phyloP scores from a whole-genome alignment of 139 green algal genomes.

The Mesotaenium endlicherianum region DNA sequence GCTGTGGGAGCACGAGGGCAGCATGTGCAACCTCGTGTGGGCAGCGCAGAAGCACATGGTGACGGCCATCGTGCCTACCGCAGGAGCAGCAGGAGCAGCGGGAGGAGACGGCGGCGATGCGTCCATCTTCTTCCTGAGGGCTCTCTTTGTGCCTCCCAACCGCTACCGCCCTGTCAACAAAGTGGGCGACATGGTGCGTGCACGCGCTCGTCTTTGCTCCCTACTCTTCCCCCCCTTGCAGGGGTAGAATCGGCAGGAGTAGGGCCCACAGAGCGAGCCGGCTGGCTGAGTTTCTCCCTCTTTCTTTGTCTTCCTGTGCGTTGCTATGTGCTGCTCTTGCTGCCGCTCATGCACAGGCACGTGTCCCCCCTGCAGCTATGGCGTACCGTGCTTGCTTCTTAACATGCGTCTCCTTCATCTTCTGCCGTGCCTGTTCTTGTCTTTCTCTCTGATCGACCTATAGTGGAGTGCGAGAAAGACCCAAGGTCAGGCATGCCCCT shows the following conservation, averaged over 20 bases:
- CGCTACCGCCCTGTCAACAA: slow-evolving; percentile 73
- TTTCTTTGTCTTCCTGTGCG: no score
- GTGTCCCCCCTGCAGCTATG: no score
- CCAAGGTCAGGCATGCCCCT: no score
- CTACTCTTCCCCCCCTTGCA: no score
- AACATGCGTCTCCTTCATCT: neutral
- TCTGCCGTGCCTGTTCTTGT: neutral
- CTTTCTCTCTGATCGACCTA: neutral
- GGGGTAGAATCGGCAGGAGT: no score
- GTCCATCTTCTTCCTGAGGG: slow-evolving; percentile 79
- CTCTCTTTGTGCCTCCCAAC: slow-evolving; percentile 86
- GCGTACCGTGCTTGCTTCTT: neutral
- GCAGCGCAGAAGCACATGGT: slow-evolving; percentile 6
- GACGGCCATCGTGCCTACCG: no score
- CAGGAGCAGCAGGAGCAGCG: neutral
- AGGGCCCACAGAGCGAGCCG: no score
- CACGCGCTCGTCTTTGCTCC: neutral
- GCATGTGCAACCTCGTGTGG: slow-evolving; percentile 71
- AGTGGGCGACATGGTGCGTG: slow-evolving; percentile 41
- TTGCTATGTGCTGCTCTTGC: no score
- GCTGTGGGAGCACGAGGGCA: slow-evolving; percentile 73
- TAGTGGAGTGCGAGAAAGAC: no score
- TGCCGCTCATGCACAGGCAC: no score
- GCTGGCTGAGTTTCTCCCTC: no score
- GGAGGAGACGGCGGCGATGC: neutral